phyloP scores from a whole-genome alignment of 176 grass and related monocot genomes.

The maize (Zea mays) region Zm-B73-REFERENCE-NAM-5.0 NC_050098.1:204446501-204447000 shows the following conservation, averaged over 20 bases:
- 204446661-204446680: conserved; percentile 46
- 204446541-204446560: conserved; percentile 53
- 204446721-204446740: conserved; percentile 44
- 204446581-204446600: conserved; percentile 49
- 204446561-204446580: conserved; percentile 46
- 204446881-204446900: conserved; percentile 12
- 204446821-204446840: background rate
- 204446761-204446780: conserved; percentile 8
- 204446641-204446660: conserved; percentile 46
- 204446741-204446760: conserved; percentile 54
- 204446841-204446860: background rate
- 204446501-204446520: conserved; percentile 40
- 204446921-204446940: background rate
- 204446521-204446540: conserved; percentile 43
- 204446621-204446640: conserved; percentile 29
- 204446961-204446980: background rate
- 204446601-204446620: conserved; percentile 12
- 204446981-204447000: background rate
- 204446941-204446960: background rate
- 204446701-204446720: conserved; percentile 48
- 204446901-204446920: background rate
- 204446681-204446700: conserved; percentile 27
- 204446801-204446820: background rate
- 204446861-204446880: conserved; percentile 22
- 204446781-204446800: conserved; percentile 34